Percentiles rank a stretch among this genome's conserved stretches.
Evolutionary conservation across 2,329 filamentous ascomycete species (phyloP).

Genomic region (Trichoderma endophyticum): DNA sequence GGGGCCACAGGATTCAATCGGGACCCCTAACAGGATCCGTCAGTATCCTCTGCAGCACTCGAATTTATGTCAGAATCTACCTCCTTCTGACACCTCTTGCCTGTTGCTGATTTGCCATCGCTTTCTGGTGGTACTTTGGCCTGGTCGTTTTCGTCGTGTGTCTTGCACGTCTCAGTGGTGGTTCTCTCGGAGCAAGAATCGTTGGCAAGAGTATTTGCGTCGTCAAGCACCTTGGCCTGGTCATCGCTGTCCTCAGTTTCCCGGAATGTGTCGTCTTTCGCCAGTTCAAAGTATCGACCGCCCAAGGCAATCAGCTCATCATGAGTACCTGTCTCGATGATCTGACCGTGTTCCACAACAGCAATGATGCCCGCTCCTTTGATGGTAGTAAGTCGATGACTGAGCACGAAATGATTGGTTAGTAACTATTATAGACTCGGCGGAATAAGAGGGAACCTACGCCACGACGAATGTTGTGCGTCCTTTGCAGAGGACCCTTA

Average conservation of each 20-base stretch:
- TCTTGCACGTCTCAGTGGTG: slow-evolving; percentile 5
- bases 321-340: slow-evolving; percentile 63
- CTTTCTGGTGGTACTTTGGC: slow-evolving; percentile 22
- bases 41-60: slow-evolving; percentile 16
- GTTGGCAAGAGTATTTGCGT: slow-evolving; percentile 17
- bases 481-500: slow-evolving; percentile 55
- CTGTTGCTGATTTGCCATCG: slow-evolving; percentile 32
- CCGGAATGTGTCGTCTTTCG: slow-evolving; percentile 56
- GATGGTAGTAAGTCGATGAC: slow-evolving; percentile 67
- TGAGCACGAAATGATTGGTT: slow-evolving; percentile 25
- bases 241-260: slow-evolving; percentile 43
- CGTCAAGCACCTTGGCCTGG: slow-evolving; percentile 19
- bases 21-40: slow-evolving; percentile 41
- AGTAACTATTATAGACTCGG: background rate
- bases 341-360: slow-evolving; percentile 59
- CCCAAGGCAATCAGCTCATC: slow-evolving; percentile 54
- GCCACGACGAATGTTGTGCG: slow-evolving; percentile 67
- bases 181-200: slow-evolving; percentile 18
- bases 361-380: slow-evolving; percentile 66
- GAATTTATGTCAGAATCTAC: slow-evolving; percentile 45
- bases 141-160: slow-evolving; percentile 20
- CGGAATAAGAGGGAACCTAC: slow-evolving; percentile 34
- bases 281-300: slow-evolving; percentile 64
- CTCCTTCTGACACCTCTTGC: slow-evolving; percentile 44
- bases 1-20: slow-evolving; percentile 55